A percentile compares a stretch with the other conserved stretches of the same genome.
These are phyloP conservation scores for Phanerodontia chrysosporium DNA, from an alignment of 768 basidiomycete genomes.

Conservation along the genomic window DNA sequence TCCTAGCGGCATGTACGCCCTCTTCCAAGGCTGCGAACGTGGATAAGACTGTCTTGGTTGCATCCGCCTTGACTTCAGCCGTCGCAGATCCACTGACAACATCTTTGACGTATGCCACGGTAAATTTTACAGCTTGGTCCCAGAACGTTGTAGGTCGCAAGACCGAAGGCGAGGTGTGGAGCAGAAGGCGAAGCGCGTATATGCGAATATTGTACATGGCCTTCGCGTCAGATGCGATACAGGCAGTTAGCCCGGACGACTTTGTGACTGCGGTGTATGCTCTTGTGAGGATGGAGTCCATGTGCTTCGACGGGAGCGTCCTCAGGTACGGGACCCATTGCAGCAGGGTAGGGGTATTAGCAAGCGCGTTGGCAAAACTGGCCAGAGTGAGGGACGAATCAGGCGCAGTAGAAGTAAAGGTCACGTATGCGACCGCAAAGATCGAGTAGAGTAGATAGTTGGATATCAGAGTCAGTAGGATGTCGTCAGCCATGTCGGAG, in stretches of 20 bases:
- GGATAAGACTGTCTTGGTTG: constrained; percentile 34
- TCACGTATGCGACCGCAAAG: constrained; percentile 31
- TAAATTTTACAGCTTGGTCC: constrained; percentile 60
- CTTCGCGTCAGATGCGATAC: constrained; percentile 12
- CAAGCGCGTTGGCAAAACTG: constrained; percentile 30
- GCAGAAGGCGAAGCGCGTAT: constrained; percentile 42
- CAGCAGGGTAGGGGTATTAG: constrained; percentile 35
- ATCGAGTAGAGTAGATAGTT: constrained; percentile 58
- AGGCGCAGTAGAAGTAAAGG: constrained; percentile 8
- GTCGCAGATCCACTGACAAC: not conserved
- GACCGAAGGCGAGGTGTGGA: constrained; percentile 44
- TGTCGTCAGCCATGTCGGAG: constrained; percentile 26
- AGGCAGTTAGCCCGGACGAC: constrained; percentile 24
- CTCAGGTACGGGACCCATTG: constrained; percentile 48
- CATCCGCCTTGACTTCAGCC: constrained; percentile 26
- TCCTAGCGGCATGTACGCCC: constrained; percentile 31
- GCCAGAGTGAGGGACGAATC: constrained; percentile 8
- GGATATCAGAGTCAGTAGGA: constrained; percentile 49
- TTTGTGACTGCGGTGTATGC: constrained; percentile 51
- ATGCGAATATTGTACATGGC: constrained; percentile 34
- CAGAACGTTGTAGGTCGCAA: constrained; percentile 56
- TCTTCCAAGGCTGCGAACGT: constrained; percentile 42
- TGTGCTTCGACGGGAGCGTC: constrained; percentile 45
- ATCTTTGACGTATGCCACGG: constrained; percentile 32
- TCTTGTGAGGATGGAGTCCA: constrained; percentile 55